Evolutionary conservation across 140 eudicot species (phyloP), one percentile per base, ranked within the genome.

Genomic region (Bidens hawaiensis): DNA sequence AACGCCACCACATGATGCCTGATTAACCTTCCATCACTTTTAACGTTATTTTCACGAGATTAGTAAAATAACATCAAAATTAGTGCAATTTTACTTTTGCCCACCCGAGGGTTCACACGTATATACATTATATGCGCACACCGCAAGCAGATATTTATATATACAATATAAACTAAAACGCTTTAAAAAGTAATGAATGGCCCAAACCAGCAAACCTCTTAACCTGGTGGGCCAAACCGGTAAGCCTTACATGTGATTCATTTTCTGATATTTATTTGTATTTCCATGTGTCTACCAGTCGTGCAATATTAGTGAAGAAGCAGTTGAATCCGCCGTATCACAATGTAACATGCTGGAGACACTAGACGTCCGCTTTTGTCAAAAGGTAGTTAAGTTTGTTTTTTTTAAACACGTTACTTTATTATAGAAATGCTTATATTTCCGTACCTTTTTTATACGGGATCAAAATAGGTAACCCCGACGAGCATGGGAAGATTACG

Each of bases 321-420:
- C 93, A 4, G 83, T 87, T 65, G 89, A 87, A 81, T 76, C 82
- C 7, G 98, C 98, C 64, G 79, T 87, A 65, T 50, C 84, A 41
- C 75, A 60, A 10, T 87, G 98, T 49, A 64, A 49, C 75, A 73
- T 87, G 89, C 83, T 91, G 43, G 98, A 91, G 84, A 91, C 98
- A 10, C 93, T 91, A 16, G 98, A 87, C 65, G 91, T 91, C 45
- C 98, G 98, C 48, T 91, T 91, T 61, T 87, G 98, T 53, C 95
- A 81, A 16, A 87, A 82, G 82, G 98, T 87, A 49, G 10, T 62
- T 4, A 2, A 5, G 14, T 27, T 33, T 65, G 4, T 24, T 15
- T n/a, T 21, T 27, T 41, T 21, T 43, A 15, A 11, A 0, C 21
- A 24, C 2, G 1, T 19, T 15, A 19, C 23, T 61, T 51, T 14